Conservation (phyloP, 257 asterid genomes). For the Solanum verrucosum region DNA sequence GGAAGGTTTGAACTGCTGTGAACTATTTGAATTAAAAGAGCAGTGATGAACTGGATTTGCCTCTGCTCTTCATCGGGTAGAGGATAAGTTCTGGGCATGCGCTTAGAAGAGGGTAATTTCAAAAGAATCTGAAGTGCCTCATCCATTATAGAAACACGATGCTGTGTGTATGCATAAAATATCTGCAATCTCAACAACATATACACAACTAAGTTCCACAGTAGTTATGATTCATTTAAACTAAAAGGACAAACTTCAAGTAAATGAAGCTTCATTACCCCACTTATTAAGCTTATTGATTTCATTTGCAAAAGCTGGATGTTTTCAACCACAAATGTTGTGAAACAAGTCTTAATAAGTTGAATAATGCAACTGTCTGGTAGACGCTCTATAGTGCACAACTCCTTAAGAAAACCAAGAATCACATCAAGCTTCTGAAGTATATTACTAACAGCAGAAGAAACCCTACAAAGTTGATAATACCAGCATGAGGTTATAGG, state of each 20-base stretch:
- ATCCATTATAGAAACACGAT: conserved; percentile 87
- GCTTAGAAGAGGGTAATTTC: conserved; percentile 83
- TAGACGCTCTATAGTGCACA: conserved; percentile 75
- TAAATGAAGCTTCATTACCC: conserved; percentile 45
- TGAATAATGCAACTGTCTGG: conserved; percentile 95
- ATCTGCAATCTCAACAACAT: conserved; percentile 38
- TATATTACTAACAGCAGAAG: conserved; percentile 57
- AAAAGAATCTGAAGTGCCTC: conserved; percentile 83
- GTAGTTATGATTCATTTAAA: conserved; percentile 2
- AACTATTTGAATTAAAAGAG: conserved; percentile 75
- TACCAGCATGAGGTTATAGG: neutral
- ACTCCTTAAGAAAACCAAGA: conserved; percentile 74
- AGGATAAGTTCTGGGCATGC: conserved; percentile 83
- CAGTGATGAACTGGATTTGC: conserved; percentile 89
- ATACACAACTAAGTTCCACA: conserved; percentile 10
- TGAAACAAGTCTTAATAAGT: conserved; percentile 83
- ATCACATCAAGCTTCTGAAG: conserved; percentile 93
- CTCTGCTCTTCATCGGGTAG: conserved; percentile 96
- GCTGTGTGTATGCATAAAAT: conserved; percentile 61
- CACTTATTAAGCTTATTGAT: conserved; percentile 85
- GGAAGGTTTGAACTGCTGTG: conserved; percentile 93
- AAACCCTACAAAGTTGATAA: conserved; percentile 38
- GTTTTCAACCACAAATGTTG: conserved; percentile 84
- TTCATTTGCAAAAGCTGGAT: conserved; percentile 90
- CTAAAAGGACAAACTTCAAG: neutral